phyloP scores from a whole-genome alignment of 2,329 filamentous ascomycete genomes.

The Xylaria hypoxylon region DNA sequence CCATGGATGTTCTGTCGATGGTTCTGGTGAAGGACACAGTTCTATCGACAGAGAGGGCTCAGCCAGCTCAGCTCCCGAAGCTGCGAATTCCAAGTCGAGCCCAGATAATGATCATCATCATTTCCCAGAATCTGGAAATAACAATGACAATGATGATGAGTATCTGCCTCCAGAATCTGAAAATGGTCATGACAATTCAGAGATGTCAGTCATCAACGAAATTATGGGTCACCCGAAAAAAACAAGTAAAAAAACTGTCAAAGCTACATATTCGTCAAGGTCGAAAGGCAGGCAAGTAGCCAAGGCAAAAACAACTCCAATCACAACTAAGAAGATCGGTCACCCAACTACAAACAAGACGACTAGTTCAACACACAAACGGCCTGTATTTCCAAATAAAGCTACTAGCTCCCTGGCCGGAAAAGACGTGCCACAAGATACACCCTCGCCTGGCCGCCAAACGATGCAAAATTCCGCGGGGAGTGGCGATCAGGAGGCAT shows the following conservation, averaged over 20 bases:
- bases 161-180: slow-evolving; percentile 31
- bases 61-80: neutral
- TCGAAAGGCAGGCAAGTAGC: slow-evolving; percentile 16
- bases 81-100: neutral
- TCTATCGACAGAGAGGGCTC: neutral
- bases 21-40: slow-evolving; percentile 13
- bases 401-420: neutral
- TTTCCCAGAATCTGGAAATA: slow-evolving; percentile 28
- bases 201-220: slow-evolving; percentile 15
- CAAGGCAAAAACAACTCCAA: slow-evolving; percentile 12
- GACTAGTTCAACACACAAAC: neutral
- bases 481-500: neutral
- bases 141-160: slow-evolving; percentile 15
- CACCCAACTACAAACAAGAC: neutral
- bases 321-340: neutral
- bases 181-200: slow-evolving; percentile 5
- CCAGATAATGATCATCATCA: slow-evolving; percentile 28
- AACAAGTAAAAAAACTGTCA: slow-evolving; percentile 18
- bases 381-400: neutral
- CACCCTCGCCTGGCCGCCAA: neutral
- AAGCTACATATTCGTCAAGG: neutral
- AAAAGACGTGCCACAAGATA: neutral
- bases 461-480: neutral
- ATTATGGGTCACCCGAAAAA: neutral
- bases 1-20: slow-evolving; percentile 15